Percentiles rank a stretch among this genome's conserved stretches.
Evolutionary conservation across 2,329 filamentous ascomycete species (phyloP).

Genomic region (Talaromyces rugulosus): DNA sequence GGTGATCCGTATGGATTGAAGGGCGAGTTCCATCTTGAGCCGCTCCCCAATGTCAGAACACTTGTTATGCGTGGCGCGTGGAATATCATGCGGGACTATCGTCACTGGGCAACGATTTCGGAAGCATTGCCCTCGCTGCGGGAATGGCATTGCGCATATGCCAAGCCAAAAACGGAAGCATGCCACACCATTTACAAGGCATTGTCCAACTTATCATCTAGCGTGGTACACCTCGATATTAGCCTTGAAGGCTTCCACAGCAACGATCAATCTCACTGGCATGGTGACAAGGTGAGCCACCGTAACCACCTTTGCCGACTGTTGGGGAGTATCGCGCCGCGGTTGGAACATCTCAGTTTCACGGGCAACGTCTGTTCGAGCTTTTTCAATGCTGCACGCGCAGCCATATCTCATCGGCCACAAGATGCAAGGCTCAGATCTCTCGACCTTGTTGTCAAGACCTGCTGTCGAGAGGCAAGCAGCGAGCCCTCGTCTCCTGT

Average conservation of each 20-base stretch:
- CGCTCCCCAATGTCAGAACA: constrained; percentile 57
- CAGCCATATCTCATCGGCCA: constrained; percentile 47
- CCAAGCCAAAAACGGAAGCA: constrained; percentile 69
- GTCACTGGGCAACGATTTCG: constrained; percentile 61
- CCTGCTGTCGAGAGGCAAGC: constrained; percentile 56
- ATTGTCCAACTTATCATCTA: constrained; percentile 53
- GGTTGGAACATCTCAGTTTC: constrained; percentile 65
- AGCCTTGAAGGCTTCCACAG: constrained; percentile 69
- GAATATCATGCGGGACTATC: constrained; percentile 64
- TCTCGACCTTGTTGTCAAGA: constrained; percentile 69
- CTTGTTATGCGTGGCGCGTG: constrained; percentile 71
- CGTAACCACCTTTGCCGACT: constrained; percentile 64
- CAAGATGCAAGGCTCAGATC: constrained; percentile 51
- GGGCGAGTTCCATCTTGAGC: constrained; percentile 37
- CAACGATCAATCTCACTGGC: constrained; percentile 58
- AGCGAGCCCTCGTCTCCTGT: constrained; percentile 33
- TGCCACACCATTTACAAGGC: constrained; percentile 66
- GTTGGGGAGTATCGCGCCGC: constrained; percentile 57
- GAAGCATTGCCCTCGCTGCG: constrained; percentile 60
- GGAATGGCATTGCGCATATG: constrained; percentile 54
- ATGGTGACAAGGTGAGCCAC: constrained; percentile 42
- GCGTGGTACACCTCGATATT: constrained; percentile 61
- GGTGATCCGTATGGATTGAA: constrained; percentile 26
- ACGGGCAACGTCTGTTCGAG: constrained; percentile 67
- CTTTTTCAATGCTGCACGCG: constrained; percentile 61